phyloP scores from a whole-genome alignment of 345 rosid species.

The Populus simonii region DNA sequence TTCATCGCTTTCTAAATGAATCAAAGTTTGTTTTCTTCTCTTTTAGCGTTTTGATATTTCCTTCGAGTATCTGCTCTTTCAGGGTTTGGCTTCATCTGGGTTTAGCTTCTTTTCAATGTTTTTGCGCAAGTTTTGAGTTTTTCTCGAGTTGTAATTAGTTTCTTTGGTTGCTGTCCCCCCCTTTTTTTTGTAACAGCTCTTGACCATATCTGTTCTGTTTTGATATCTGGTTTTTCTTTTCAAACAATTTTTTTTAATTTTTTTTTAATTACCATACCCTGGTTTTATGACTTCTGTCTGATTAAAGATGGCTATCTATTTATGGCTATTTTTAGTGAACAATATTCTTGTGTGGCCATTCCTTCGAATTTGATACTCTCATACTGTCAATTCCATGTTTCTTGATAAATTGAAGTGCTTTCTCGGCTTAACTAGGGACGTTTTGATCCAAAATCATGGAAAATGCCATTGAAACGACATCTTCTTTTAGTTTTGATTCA shows the following conservation, averaged over 20 bases:
- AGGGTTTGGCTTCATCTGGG: not conserved
- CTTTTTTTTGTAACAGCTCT: not conserved
- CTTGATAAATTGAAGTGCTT: not conserved
- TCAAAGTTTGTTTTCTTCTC: not conserved
- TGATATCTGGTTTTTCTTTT: not conserved
- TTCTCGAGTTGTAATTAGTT: not conserved
- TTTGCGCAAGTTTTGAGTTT: not conserved
- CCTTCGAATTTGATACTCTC: not conserved
- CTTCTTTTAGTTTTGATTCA: not conserved
- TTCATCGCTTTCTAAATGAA: not conserved
- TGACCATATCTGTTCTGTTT: not conserved
- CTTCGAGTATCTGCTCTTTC: not conserved
- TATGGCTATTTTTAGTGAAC: not conserved
- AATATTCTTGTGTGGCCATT: not conserved
- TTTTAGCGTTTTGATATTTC: not conserved
- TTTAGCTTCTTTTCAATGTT: not conserved
- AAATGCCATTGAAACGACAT: not conserved
- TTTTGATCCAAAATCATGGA: not conserved
- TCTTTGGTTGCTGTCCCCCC: not conserved
- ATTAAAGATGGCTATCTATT: not conserved
- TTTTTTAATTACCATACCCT: not conserved
- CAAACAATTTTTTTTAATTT: not conserved
- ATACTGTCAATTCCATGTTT: not conserved
- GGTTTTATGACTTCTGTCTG: not conserved
- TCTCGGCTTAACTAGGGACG: not conserved